Percentiles rank a stretch among this genome's conserved stretches.
Evolutionary conservation across 345 rosid species (phyloP).

Genomic region (Lumnitzera racemosa): DNA sequence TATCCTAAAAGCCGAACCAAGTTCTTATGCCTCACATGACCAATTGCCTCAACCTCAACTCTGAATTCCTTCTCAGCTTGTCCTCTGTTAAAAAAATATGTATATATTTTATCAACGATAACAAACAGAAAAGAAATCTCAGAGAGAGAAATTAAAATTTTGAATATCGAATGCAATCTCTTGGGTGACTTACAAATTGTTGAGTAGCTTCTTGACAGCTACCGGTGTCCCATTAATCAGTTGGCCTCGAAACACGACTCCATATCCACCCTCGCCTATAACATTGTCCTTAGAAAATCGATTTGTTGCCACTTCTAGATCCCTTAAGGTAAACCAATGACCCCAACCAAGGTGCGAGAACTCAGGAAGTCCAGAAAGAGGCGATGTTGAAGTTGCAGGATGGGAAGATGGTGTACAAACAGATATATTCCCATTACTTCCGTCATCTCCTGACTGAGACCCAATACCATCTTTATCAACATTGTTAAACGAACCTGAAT

Average conservation of each 20-base stretch:
- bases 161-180: background rate
- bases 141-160: background rate
- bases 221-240: constrained; percentile 66
- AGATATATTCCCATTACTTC: constrained; percentile 21
- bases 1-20: constrained; percentile 93
- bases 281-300: constrained; percentile 73
- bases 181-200: constrained; percentile 65
- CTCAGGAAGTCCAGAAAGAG: constrained; percentile 77
- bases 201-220: constrained; percentile 93
- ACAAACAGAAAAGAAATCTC: background rate
- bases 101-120: background rate
- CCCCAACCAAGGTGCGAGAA: constrained; percentile 95
- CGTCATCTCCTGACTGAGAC: constrained; percentile 46
- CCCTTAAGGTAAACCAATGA: constrained; percentile 96
- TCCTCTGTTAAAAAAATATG: constrained; percentile 37
- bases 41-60: constrained; percentile 97
- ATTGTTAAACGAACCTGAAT: constrained; percentile 50
- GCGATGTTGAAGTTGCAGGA: constrained; percentile 61
- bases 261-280: constrained; percentile 97
- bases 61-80: constrained; percentile 97
- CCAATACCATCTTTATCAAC: constrained; percentile 35
- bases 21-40: constrained; percentile 93
- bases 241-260: constrained; percentile 81
- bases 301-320: constrained; percentile 73
- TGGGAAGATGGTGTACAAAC: constrained; percentile 35